phyloP scores from a whole-genome alignment of 148 eudicot species.

The Rhododendron henanense region DNA sequence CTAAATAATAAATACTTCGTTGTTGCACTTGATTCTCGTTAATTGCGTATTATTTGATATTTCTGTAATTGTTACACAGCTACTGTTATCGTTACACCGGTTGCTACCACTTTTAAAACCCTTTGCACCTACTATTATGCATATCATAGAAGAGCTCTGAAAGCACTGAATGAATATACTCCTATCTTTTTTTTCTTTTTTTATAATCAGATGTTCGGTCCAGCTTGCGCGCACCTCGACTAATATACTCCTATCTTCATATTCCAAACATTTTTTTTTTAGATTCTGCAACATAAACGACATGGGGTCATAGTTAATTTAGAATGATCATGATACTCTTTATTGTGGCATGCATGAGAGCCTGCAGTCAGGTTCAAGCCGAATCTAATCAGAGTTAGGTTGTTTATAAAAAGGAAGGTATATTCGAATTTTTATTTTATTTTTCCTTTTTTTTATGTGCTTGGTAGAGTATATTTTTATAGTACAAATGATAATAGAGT shows the following conservation, averaged over 20 bases:
- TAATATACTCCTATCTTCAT: too few species aligned
- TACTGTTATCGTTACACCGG: neutral
- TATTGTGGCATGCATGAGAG: neutral
- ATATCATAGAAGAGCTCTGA: neutral
- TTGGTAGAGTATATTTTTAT: neutral
- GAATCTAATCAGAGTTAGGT: neutral
- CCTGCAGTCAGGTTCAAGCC: neutral
- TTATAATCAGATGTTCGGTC: too few species aligned
- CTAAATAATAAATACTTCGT: too few species aligned
- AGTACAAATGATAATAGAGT: neutral
- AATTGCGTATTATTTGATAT: too few species aligned
- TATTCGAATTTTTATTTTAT: too few species aligned
- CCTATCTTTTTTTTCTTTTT: too few species aligned
- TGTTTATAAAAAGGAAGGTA: neutral
- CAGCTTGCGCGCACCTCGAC: too few species aligned
- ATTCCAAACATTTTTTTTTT: too few species aligned
- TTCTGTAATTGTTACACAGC: neutral
- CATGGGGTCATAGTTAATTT: neutral
- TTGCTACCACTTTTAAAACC: neutral
- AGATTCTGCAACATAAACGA: neutral
- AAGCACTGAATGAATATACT: neutral
- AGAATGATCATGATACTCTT: neutral
- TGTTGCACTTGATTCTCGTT: too few species aligned
- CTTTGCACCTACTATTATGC: too few species aligned
- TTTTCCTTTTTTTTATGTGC: neutral